These are phyloP conservation scores for Lipomyces yamanashiensis DNA, from an alignment of 805 yeast genomes.

Conservation along the genomic window DNA sequence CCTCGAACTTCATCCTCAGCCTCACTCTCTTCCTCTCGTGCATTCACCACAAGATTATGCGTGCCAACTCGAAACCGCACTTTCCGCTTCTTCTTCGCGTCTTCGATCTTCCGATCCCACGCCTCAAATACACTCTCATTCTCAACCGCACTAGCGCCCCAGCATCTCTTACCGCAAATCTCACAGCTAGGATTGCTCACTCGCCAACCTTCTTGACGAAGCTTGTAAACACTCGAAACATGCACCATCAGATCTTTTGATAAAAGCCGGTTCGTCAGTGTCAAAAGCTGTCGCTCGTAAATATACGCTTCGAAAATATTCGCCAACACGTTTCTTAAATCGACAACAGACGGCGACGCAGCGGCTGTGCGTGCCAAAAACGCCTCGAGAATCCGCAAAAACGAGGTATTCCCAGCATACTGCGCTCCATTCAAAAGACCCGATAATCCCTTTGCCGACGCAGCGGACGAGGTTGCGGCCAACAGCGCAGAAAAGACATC, in stretches of 20 bases:
- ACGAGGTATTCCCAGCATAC: slow-evolving; percentile 21
- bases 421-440: slow-evolving; percentile 1
- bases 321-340: slow-evolving; percentile 34
- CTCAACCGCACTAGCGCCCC: slow-evolving; percentile 35
- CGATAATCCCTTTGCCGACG: slow-evolving; percentile 17
- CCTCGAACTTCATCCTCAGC: not conserved
- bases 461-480: slow-evolving; percentile 29
- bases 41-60: not conserved
- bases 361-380: slow-evolving; percentile 35
- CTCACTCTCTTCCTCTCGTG: slow-evolving; percentile 2
- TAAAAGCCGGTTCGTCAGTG: slow-evolving; percentile 33
- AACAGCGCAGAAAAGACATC: slow-evolving; percentile 37
- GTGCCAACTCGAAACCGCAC: slow-evolving; percentile 7
- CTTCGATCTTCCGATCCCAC: slow-evolving; percentile 32
- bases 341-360: slow-evolving; percentile 35
- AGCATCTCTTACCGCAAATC: slow-evolving; percentile 36
- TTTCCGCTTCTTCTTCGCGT: slow-evolving; percentile 6
- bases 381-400: slow-evolving; percentile 32
- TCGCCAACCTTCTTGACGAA: slow-evolving; percentile 37
- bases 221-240: slow-evolving; percentile 25
- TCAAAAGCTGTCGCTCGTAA: slow-evolving; percentile 36
- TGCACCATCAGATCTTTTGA: slow-evolving; percentile 36
- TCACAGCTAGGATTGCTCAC: slow-evolving; percentile 32
- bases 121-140: slow-evolving; percentile 23
- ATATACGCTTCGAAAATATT: slow-evolving; percentile 37